Evolutionary conservation across 2,329 filamentous ascomycete genomes (phyloP).

Genomic region (Teratosphaeria pseudoeucalypti): DNA sequence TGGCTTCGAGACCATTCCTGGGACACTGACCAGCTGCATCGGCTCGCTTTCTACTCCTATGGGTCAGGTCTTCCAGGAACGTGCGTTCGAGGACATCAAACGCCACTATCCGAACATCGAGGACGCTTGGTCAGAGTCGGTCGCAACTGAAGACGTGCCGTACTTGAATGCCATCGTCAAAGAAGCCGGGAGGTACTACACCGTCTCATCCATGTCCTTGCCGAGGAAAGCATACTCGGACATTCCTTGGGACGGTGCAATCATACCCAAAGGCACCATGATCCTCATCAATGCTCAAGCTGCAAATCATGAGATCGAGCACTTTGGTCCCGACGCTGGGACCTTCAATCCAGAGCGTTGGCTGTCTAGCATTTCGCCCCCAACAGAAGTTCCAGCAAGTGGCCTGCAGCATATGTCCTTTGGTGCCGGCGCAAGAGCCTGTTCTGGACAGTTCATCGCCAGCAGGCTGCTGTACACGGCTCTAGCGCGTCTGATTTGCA

Average conservation of each 20-base stretch:
- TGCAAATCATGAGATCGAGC: constrained; percentile 42
- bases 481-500: constrained; percentile 39
- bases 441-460: constrained; percentile 43
- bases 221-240: constrained; percentile 42
- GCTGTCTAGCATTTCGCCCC: constrained; percentile 30
- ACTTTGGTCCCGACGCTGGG: constrained; percentile 37
- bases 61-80: constrained; percentile 43
- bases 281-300: constrained; percentile 47
- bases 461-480: constrained; percentile 41
- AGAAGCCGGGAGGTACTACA: constrained; percentile 45
- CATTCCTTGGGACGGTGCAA: constrained; percentile 42
- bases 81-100: constrained; percentile 43
- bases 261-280: constrained; percentile 44
- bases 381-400: constrained; percentile 21
- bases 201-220: constrained; percentile 43
- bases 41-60: constrained; percentile 39
- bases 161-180: constrained; percentile 42
- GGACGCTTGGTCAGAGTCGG: constrained; percentile 38
- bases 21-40: constrained; percentile 42
- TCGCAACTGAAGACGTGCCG: constrained; percentile 38
- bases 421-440: constrained; percentile 42
- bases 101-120: constrained; percentile 36
- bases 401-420: constrained; percentile 39
- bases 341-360: constrained; percentile 43
- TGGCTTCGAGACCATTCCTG: constrained; percentile 46